These are phyloP conservation scores for Clonostachys rhizophaga DNA, from an alignment of 2,329 filamentous ascomycete species.

Conservation along the genomic window DNA sequence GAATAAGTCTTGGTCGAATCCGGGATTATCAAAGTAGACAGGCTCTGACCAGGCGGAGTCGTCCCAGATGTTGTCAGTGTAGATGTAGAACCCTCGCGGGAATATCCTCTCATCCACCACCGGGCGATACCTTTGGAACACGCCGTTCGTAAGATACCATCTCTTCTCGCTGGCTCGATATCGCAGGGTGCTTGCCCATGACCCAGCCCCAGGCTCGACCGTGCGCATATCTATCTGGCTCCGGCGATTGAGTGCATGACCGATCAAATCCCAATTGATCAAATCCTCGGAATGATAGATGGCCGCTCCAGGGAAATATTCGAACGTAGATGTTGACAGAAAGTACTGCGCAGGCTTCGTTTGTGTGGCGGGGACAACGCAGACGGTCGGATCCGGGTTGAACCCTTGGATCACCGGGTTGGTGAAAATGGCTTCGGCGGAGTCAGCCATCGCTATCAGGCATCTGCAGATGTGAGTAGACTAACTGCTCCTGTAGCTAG, in stretches of 20 bases:
- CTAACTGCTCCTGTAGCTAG: no score
- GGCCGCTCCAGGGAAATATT: slow-evolving; percentile 56
- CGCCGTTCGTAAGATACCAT: slow-evolving; percentile 40
- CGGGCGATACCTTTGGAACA: slow-evolving; percentile 36
- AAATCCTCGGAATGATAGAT: slow-evolving; percentile 54
- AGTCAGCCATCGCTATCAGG: no score
- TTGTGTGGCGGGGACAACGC: slow-evolving; percentile 22
- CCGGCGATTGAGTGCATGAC: slow-evolving; percentile 42
- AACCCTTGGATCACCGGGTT: slow-evolving; percentile 56
- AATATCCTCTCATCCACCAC: slow-evolving; percentile 38
- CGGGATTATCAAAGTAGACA: slow-evolving; percentile 46
- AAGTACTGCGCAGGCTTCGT: slow-evolving; percentile 36
- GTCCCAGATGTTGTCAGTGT: slow-evolving; percentile 47
- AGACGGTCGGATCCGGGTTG: slow-evolving; percentile 55
- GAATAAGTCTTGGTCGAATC: slow-evolving; percentile 48
- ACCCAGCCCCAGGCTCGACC: slow-evolving; percentile 43
- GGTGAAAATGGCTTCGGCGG: slow-evolving; percentile 15
- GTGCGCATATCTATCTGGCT: slow-evolving; percentile 47
- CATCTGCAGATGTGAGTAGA: no score
- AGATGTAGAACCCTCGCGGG: slow-evolving; percentile 49
- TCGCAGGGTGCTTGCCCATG: slow-evolving; percentile 41
- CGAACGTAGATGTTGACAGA: slow-evolving; percentile 57
- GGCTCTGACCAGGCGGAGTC: slow-evolving; percentile 46
- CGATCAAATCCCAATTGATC: slow-evolving; percentile 46
- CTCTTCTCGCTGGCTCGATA: slow-evolving; percentile 28